These are phyloP conservation scores for Saturnispora saitoi DNA, from an alignment of 805 yeast species.

Conservation along the genomic window DNA sequence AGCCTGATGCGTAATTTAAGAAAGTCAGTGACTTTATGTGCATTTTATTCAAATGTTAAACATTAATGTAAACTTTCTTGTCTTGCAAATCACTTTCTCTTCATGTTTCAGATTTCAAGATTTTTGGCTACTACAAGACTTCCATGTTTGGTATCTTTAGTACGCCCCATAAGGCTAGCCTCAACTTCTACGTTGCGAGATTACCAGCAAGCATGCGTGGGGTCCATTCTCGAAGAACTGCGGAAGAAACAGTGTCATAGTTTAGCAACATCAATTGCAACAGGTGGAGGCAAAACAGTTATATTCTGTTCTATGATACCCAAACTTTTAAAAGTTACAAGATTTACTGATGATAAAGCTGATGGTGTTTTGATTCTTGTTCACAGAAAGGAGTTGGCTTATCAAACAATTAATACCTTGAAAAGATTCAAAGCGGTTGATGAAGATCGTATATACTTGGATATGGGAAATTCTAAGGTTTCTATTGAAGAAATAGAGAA, in stretches of 20 bases:
- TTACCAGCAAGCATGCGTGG: constrained; percentile 69
- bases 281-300: constrained; percentile 94
- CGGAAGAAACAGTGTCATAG: constrained; percentile 33
- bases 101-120: not conserved
- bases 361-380: constrained; percentile 52
- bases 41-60: too few relatives aligned
- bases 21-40: too few relatives aligned
- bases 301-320: constrained; percentile 56
- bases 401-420: constrained; percentile 55
- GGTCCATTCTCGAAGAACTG: constrained; percentile 39
- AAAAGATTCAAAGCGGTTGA: constrained; percentile 26
- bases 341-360: constrained; percentile 26
- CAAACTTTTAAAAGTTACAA: constrained; percentile 20
- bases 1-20: too few relatives aligned
- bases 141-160: not conserved
- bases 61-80: not conserved
- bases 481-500: constrained; percentile 26
- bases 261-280: constrained; percentile 78
- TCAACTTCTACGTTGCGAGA: constrained; percentile 5
- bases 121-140: not conserved
- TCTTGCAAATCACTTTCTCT: not conserved
- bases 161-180: not conserved
- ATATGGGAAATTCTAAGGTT: constrained; percentile 49
- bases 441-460: constrained; percentile 31
- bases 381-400: constrained; percentile 71